Evolutionary conservation across 1,139 yeast genomes (phyloP).

Genomic region (Saccharomycopsis hybrid): DNA sequence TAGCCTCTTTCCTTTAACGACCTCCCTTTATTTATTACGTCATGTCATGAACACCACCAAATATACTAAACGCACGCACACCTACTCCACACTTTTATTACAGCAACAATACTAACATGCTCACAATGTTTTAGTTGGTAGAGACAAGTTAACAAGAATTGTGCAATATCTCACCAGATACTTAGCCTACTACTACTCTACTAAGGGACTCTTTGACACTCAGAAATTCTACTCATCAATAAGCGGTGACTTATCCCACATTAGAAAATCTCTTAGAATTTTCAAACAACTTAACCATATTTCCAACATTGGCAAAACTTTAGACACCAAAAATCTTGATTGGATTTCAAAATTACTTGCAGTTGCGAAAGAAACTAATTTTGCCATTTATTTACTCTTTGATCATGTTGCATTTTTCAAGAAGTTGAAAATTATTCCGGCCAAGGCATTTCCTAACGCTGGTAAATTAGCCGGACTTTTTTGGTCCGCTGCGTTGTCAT

Average conservation of each 20-base stretch:
- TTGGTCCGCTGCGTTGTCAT: constrained; percentile 19
- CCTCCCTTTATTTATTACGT: no score
- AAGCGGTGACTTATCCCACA: constrained; percentile 12
- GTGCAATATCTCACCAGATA: constrained; percentile 16
- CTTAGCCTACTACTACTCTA: constrained; percentile 5
- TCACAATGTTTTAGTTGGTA: constrained; percentile 8
- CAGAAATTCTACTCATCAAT: constrained; percentile 1
- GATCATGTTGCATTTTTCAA: constrained; percentile 16
- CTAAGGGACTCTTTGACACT: neutral
- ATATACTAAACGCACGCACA: no score
- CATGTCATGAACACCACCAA: no score
- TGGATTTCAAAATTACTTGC: neutral
- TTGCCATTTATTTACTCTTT: constrained; percentile 14
- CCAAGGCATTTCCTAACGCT: constrained; percentile 12
- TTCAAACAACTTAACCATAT: constrained; percentile 19
- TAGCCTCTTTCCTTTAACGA: no score
- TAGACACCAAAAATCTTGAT: neutral
- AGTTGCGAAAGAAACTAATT: constrained; percentile 7
- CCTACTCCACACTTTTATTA: no score
- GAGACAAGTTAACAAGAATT: constrained; percentile 19
- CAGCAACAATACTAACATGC: neutral
- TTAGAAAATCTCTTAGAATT: constrained; percentile 17
- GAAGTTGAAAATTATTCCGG: constrained; percentile 7
- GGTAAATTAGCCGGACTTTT: constrained; percentile 7
- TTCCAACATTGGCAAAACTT: constrained; percentile 10